Percentiles rank a stretch among this genome's conserved stretches.
Evolutionary conservation across 1,284 basidiomycete species (phyloP).

Genomic region (Irpex rosettiformis): DNA sequence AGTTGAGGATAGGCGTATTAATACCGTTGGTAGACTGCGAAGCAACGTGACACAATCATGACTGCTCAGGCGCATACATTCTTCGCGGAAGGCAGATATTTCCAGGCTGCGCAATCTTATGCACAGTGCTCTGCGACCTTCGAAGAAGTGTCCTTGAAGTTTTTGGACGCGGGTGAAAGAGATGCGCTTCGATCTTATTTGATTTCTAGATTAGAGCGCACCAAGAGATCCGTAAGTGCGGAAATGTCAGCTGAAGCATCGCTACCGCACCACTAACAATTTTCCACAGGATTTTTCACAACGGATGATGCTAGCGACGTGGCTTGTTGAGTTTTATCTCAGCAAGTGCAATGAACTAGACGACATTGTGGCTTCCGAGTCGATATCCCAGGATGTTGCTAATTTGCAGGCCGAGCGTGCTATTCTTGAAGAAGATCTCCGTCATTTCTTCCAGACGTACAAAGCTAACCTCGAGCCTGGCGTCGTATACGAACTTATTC

Average conservation of each 20-base stretch:
- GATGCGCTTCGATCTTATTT: slow-evolving; percentile 93
- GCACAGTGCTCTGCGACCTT: slow-evolving; percentile 87
- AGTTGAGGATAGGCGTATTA: not conserved
- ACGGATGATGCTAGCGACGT: slow-evolving; percentile 97
- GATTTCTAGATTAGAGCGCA: slow-evolving; percentile 81
- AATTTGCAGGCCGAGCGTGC: slow-evolving; percentile 80
- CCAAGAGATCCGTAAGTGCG: slow-evolving; percentile 65
- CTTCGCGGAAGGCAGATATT: slow-evolving; percentile 80
- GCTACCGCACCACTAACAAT: too few species aligned
- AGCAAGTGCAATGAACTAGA: slow-evolving; percentile 96
- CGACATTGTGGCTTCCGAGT: slow-evolving; percentile 83
- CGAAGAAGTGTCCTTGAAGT: slow-evolving; percentile 90
- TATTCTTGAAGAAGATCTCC: slow-evolving; percentile 90
- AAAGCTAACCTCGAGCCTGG: slow-evolving; percentile 84
- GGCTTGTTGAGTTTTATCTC: slow-evolving; percentile 97
- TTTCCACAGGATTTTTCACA: slow-evolving; percentile 78
- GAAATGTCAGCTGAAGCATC: too few species aligned
- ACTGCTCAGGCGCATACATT: slow-evolving; percentile 84
- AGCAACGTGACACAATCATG: slow-evolving; percentile 84
- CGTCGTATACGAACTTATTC: slow-evolving; percentile 90
- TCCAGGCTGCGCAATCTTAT: slow-evolving; percentile 90
- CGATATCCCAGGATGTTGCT: slow-evolving; percentile 81
- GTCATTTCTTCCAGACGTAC: slow-evolving; percentile 91
- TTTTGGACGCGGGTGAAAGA: slow-evolving; percentile 88
- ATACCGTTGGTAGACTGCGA: slow-evolving; percentile 55